phyloP scores from a whole-genome alignment of 768 basidiomycete genomes.

The Panus rudis region DNA sequence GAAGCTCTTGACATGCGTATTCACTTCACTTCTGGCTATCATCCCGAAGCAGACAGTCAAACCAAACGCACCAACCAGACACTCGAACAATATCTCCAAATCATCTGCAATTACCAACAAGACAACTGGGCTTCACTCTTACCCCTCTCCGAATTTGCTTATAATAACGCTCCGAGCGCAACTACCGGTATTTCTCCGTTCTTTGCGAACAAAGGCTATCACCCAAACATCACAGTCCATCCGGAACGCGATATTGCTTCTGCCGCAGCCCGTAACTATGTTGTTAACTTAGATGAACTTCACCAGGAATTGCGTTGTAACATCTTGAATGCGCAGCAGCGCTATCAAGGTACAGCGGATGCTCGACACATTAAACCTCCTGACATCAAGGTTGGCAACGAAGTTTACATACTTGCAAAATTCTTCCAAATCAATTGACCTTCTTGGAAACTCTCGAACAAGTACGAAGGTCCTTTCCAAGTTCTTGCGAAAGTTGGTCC shows the following conservation, averaged over 20 bases:
- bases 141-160: conserved; percentile 24
- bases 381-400: too few relatives aligned
- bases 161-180: conserved; percentile 25
- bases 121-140: conserved; percentile 26
- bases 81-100: too few relatives aligned
- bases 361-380: too few relatives aligned
- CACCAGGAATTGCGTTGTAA: neutral
- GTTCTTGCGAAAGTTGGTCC: conserved; percentile 10
- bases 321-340: neutral
- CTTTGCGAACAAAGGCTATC: conserved; percentile 16
- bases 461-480: conserved; percentile 14
- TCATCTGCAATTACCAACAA: conserved; percentile 23
- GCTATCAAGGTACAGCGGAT: conserved; percentile 19
- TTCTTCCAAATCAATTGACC: too few relatives aligned
- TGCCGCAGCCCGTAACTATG: neutral
- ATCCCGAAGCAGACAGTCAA: conserved; percentile 34
- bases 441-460: too few relatives aligned
- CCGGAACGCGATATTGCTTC: neutral
- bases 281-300: neutral
- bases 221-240: conserved; percentile 6
- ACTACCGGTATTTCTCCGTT: conserved; percentile 22
- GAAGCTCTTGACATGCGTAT: conserved; percentile 10
- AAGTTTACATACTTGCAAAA: too few relatives aligned
- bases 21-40: conserved; percentile 26
- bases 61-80: conserved; percentile 29